These are phyloP conservation scores for Xylaria sp. DNA, from an alignment of 2,329 filamentous ascomycete species.

Conservation along the genomic window DNA sequence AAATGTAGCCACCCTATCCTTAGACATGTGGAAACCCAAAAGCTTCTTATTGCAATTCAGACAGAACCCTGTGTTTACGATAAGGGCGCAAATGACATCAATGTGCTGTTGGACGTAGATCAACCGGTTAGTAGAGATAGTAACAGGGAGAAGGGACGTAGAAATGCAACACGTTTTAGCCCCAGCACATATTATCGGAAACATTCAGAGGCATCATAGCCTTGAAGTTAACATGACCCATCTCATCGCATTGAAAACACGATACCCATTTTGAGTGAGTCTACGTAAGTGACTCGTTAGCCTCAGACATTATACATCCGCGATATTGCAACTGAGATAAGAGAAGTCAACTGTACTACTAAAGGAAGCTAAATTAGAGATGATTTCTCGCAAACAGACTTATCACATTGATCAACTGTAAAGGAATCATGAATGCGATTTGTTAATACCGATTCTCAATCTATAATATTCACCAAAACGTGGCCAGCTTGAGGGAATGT, in stretches of 20 bases:
- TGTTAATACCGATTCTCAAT: too few species aligned
- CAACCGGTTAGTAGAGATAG: background rate
- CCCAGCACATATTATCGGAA: background rate
- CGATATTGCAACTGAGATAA: background rate
- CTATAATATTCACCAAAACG: background rate
- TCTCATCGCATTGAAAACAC: background rate
- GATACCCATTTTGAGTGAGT: background rate
- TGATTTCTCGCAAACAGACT: background rate
- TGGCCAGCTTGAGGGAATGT: background rate
- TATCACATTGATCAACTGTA: background rate
- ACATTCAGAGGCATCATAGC: too few species aligned
- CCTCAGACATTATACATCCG: background rate
- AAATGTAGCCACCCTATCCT: background rate
- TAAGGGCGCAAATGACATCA: conserved; percentile 2
- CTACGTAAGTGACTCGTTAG: background rate
- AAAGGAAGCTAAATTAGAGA: background rate
- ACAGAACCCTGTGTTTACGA: background rate
- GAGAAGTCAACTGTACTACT: background rate
- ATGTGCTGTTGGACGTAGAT: background rate
- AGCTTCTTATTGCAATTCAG: background rate
- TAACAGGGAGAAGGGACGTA: background rate
- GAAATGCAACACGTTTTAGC: background rate
- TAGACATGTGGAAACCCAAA: background rate
- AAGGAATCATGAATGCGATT: background rate
- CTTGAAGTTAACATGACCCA: too few species aligned